Evolutionary conservation across 495 filamentous ascomycete genomes (phyloP).

Genomic region (Schizothecium vesticola): DNA sequence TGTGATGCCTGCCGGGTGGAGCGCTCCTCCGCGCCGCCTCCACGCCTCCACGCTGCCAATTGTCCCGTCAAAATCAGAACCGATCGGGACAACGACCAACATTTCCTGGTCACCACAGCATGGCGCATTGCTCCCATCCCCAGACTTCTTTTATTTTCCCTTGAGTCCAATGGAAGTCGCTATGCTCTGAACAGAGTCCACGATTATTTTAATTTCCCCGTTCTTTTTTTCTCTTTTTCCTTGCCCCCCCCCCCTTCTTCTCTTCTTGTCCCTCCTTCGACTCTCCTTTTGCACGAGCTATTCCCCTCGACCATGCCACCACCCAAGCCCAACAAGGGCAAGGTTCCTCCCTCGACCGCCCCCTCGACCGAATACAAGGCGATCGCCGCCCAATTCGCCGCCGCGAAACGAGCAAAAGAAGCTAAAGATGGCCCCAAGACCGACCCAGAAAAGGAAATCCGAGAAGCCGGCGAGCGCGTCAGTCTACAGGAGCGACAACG

Average conservation of each 20-base stretch:
- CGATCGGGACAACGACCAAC: not conserved
- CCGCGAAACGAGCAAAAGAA: constrained; percentile 44
- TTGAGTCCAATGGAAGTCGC: constrained; percentile 15
- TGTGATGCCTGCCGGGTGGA: constrained; percentile 3
- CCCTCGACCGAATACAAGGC: constrained; percentile 35
- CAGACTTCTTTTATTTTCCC: not conserved
- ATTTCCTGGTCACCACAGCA: constrained; percentile 12
- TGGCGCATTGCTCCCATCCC: constrained; percentile 18
- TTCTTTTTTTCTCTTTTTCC: not conserved
- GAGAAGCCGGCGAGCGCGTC: constrained; percentile 13
- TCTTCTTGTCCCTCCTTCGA: constrained; percentile 6
- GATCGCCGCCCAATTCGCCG: constrained; percentile 42
- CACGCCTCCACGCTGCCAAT: not conserved
- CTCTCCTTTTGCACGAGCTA: not conserved
- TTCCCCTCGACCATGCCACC: constrained; percentile 21
- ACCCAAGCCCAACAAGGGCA: constrained; percentile 18
- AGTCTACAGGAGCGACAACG: constrained; percentile 30
- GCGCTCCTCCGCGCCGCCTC: not conserved
- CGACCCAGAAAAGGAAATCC: not conserved
- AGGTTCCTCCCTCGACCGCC: constrained; percentile 23
- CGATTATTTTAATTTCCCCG: not conserved
- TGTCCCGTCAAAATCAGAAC: constrained; percentile 4
- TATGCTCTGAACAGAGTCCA: constrained; percentile 10
- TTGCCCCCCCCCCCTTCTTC: not conserved
- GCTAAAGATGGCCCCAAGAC: constrained; percentile 19